These are phyloP conservation scores for Neurospora sp. DNA, from an alignment of 495 filamentous ascomycete genomes.

Conservation along the genomic window DNA sequence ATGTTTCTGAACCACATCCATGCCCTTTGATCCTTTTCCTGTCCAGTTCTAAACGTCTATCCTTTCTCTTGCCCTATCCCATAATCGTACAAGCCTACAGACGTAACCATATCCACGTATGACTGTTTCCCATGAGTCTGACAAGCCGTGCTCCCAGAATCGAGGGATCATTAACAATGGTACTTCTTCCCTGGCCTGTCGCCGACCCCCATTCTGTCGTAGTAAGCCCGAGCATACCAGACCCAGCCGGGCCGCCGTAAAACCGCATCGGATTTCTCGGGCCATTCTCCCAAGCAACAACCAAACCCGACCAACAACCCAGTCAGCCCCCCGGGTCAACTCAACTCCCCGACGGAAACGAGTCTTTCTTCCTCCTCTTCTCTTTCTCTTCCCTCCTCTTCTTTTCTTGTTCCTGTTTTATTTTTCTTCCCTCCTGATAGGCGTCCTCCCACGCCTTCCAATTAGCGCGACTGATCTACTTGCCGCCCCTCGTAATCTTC, in stretches of 20 bases:
- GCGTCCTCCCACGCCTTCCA: neutral
- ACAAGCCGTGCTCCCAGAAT: too few relatives aligned
- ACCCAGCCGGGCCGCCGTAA: neutral
- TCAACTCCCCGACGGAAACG: neutral
- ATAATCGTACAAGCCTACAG: neutral
- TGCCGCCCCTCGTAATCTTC: constrained; percentile 6
- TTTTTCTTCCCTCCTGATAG: neutral
- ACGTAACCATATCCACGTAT: neutral
- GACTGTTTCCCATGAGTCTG: too few relatives aligned
- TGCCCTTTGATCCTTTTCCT: neutral
- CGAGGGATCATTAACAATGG: too few relatives aligned
- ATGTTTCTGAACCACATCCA: neutral
- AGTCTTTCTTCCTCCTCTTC: neutral
- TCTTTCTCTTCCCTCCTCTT: neutral
- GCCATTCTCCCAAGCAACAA: neutral
- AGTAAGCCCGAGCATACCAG: neutral
- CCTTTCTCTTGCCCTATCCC: neutral
- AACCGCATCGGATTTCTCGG: neutral
- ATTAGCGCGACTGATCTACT: neutral
- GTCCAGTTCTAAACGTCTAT: neutral
- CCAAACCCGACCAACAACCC: too few relatives aligned
- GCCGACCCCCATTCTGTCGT: too few relatives aligned
- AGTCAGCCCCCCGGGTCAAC: neutral
- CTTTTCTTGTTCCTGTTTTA: neutral
- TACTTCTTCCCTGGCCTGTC: too few relatives aligned